These are phyloP conservation scores for Fomitopsis serialis DNA, from an alignment of 768 basidiomycete genomes.

Conservation along the genomic window DNA sequence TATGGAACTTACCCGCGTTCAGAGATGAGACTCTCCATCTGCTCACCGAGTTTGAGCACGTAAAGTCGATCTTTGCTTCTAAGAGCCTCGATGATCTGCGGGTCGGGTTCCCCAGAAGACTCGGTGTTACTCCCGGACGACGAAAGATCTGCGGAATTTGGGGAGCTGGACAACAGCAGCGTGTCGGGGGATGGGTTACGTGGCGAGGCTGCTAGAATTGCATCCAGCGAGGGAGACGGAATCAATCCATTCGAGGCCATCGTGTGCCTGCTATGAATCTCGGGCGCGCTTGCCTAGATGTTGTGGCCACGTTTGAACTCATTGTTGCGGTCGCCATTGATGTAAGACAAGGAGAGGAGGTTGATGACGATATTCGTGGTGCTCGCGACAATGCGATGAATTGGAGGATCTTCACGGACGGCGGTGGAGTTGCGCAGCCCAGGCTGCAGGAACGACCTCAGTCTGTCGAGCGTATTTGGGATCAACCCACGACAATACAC, in stretches of 20 bases:
- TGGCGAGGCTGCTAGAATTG: constrained; percentile 6
- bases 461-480: background rate
- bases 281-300: constrained; percentile 15
- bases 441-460: constrained; percentile 7
- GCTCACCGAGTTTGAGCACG: constrained; percentile 84
- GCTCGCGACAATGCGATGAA: background rate
- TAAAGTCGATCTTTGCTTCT: constrained; percentile 84
- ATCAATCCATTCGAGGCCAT: constrained; percentile 10
- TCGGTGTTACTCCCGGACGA: constrained; percentile 2
- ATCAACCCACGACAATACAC: too few species aligned
- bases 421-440: constrained; percentile 13
- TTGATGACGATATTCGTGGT: background rate
- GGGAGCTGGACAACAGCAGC: constrained; percentile 1
- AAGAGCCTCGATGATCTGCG: constrained; percentile 80
- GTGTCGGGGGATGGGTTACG: constrained; percentile 7
- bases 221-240: constrained; percentile 16
- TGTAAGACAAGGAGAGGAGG: background rate
- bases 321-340: constrained; percentile 14
- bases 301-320: constrained; percentile 10
- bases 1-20: constrained; percentile 57
- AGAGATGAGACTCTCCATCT: constrained; percentile 73
- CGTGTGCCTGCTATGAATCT: constrained; percentile 9
- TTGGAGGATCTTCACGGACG: constrained; percentile 8
- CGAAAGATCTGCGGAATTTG: constrained; percentile 7
- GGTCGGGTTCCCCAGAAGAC: constrained; percentile 51